These are phyloP conservation scores for Pittosporum tobira DNA, from an alignment of 129 eudicot genomes.

Conservation along the genomic window DNA sequence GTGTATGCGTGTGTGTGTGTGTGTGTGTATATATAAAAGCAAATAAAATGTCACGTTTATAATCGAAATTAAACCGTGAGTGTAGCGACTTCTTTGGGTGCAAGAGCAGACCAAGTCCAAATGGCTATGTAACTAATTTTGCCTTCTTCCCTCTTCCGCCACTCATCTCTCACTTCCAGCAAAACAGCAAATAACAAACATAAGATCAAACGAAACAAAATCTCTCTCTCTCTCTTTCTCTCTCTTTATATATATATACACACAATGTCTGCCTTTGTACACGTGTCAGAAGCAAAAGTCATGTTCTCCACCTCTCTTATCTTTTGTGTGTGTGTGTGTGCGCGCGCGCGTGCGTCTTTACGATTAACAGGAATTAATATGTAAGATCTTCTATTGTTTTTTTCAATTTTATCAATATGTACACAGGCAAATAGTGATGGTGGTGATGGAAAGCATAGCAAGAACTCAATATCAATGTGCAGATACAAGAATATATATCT, in stretches of 20 bases:
- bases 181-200: neutral
- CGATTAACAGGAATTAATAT: too few species aligned
- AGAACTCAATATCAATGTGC: neutral
- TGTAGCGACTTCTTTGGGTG: neutral
- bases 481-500: neutral
- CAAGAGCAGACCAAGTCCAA: neutral
- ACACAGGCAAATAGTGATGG: too few species aligned
- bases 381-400: neutral
- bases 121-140: conserved; percentile 1
- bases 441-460: too few species aligned
- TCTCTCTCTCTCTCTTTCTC: neutral
- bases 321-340: too few species aligned
- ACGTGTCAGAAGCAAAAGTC: neutral
- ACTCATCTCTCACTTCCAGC: neutral
- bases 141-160: neutral
- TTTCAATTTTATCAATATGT: too few species aligned
- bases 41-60: too few species aligned
- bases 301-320: neutral
- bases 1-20: too few species aligned
- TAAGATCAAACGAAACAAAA: neutral
- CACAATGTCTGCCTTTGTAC: too few species aligned
- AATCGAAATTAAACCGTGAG: neutral
- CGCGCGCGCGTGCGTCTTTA: too few species aligned
- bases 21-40: too few species aligned
- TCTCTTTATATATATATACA: too few species aligned